Base-by-base conservation (phyloP, 306 rosid species). In the Comarum palustre region DNA sequence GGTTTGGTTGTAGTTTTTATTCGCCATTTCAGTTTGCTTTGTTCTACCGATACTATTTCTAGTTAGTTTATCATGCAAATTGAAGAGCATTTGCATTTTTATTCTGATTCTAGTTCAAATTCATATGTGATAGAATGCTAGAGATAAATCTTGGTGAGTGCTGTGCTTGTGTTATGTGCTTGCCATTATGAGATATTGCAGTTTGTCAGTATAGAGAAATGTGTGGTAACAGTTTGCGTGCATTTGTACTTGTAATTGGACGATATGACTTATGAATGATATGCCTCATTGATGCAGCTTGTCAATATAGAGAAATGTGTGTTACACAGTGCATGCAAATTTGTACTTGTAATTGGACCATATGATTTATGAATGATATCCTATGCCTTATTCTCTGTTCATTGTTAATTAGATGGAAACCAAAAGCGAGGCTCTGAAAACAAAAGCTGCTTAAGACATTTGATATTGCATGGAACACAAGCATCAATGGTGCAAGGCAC, bases 401-500 rank as follows among this genome's bases (percentile, higher is more conserved):
- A 29, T 73, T 80, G 39, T 82, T 75, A 68, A 77, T 73, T 88
- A 93, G 97, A 87, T 87, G 97, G 79, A 83, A 71, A 87, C 48
- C 80, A 89, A 90, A 81, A 80, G 84, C 46, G 79, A 83, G 31
- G 98, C 93, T 19, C 58, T 48, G 70, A 74, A 65, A 76, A 93
- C 87, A 61, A 96, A 93, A 82, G 78, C 86, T 93, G 61, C 98
- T 93, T 25, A 73, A 46, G 29, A 85, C 84, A 78, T 93, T 90
- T 78, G 97, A 93, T 83, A 90, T 87, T 78, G 97, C 96, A 16
- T 93, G 98, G 98, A 93, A 89, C 84, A 57, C 87, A 15, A 66
- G 64, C 75, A 62, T 8, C 19, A 93, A 93, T 69, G 96, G 96
- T 42, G 73, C 65, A 32, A 67, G 88, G 1, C 87, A 92, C 58